Evolutionary conservation across 306 rosid genomes (phyloP), one percentile per base, ranked within the genome.

Genomic region (Arachis hypogaea): DNA sequence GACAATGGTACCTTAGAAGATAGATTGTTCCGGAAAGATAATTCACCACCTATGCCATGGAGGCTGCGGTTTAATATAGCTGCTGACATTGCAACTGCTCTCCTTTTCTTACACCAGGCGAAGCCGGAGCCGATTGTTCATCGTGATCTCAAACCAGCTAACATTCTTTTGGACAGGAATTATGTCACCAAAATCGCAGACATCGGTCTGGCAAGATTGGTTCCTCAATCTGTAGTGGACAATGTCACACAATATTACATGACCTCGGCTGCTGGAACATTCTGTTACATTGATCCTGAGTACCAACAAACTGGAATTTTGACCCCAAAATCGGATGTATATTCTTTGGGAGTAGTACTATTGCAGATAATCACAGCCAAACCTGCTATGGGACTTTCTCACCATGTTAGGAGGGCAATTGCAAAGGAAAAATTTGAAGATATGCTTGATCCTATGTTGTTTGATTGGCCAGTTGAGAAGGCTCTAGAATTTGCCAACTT

Each of bases 231-330:
- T 42, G 82, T 95, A 28, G 96, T 85, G 0, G 88, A 95, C 65
- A 76, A 66, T 38, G 93, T 95, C 63, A 95, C 99, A 59, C 97
- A 90, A 68, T 84, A 77, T 77, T 87, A 88, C 85, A 75, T 95
- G 96, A 95, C 99, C 76, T 82, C 98, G 10, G 97, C 99, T 40
- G 99, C 99, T 1, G 99, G 99, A 68, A 95, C 99, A 42, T 89
- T 95, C 47, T 95, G 96, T 82, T 95, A 95, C 86, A 95, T 95
- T 47, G 99, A 95, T 85, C 99, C 99, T 0, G 97, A 95, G 91
- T 95, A 92, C 57, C 99, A 95, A 76, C 95, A 90, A 80, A 75
- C 97, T 14, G 99, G 98, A 38, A 82, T 69, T 40, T 80, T 95
- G 74, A 95, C 96, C 38, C 71, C 98, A 71, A 92, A 76, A 69